A percentile compares a stretch with the other conserved stretches of the same genome.
Evolutionary conservation across 2,329 filamentous ascomycete species (phyloP).

Genomic region (Fusarium compactum): DNA sequence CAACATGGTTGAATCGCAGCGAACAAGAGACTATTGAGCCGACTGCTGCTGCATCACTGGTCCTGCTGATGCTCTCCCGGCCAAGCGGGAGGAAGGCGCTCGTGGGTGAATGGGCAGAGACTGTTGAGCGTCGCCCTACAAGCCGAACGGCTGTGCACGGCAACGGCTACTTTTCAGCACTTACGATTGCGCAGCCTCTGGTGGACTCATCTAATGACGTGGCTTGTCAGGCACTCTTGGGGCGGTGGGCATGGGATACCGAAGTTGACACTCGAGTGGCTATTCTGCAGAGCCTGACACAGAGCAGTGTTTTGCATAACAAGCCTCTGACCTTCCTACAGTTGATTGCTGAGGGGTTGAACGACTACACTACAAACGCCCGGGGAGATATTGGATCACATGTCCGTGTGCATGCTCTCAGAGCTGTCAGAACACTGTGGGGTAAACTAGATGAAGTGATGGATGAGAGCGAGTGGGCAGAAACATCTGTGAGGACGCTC

Average conservation of each 20-base stretch:
- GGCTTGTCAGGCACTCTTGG: constrained; percentile 60
- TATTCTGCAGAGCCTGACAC: constrained; percentile 66
- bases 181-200: constrained; percentile 64
- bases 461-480: constrained; percentile 33
- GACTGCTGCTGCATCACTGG: constrained; percentile 63
- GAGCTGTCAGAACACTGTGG: constrained; percentile 77
- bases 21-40: constrained; percentile 64
- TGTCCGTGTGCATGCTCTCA: constrained; percentile 82
- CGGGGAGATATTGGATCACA: constrained; percentile 91
- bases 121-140: constrained; percentile 53
- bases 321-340: constrained; percentile 57
- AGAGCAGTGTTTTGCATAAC: constrained; percentile 59
- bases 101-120: constrained; percentile 61
- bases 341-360: constrained; percentile 70
- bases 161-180: constrained; percentile 65
- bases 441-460: constrained; percentile 47
- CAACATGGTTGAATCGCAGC: constrained; percentile 61
- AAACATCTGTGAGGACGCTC: constrained; percentile 54
- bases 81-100: constrained; percentile 53
- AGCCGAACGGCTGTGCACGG: constrained; percentile 55
- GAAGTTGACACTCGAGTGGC: constrained; percentile 66
- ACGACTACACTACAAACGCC: constrained; percentile 92
- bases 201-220: constrained; percentile 45
- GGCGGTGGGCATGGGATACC: constrained; percentile 65
- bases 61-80: constrained; percentile 61